These are phyloP conservation scores for Penicillium nucicola DNA, from an alignment of 495 filamentous ascomycete genomes.

Conservation along the genomic window DNA sequence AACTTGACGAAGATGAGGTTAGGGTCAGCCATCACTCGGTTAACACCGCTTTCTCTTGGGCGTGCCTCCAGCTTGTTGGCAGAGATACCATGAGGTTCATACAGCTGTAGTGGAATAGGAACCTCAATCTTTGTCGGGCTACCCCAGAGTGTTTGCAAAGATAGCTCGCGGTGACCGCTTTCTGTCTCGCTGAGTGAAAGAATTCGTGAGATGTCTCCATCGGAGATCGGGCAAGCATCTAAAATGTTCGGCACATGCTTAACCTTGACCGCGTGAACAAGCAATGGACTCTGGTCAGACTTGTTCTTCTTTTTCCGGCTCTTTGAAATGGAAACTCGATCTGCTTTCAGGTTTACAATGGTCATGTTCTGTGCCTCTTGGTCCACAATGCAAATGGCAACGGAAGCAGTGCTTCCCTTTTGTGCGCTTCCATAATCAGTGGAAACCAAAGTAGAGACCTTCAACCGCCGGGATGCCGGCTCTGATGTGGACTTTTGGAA, in stretches of 20 bases:
- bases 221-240: conserved; percentile 71
- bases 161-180: conserved; percentile 61
- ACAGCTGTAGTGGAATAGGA: conserved; percentile 44
- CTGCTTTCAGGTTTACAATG: conserved; percentile 57
- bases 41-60: conserved; percentile 50
- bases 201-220: conserved; percentile 65
- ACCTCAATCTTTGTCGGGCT: conserved; percentile 54
- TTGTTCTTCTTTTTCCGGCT: conserved; percentile 32
- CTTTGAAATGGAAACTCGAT: conserved; percentile 31
- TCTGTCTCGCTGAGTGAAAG: conserved; percentile 65
- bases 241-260: conserved; percentile 53
- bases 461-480: conserved; percentile 44
- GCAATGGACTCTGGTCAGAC: conserved; percentile 26
- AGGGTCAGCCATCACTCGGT: conserved; percentile 49
- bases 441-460: conserved; percentile 63
- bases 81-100: conserved; percentile 42
- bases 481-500: conserved; percentile 52
- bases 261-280: conserved; percentile 40
- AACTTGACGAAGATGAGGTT: conserved; percentile 40
- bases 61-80: conserved; percentile 26
- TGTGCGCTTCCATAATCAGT: conserved; percentile 39
- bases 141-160: conserved; percentile 74
- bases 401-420: conserved; percentile 33
- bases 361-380: conserved; percentile 61
- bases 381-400: conserved; percentile 69